Evolutionary conservation across 2,329 filamentous ascomycete genomes (phyloP), one percentile per base, ranked within the genome.

Genomic region (Cryphonectria parasitica): DNA sequence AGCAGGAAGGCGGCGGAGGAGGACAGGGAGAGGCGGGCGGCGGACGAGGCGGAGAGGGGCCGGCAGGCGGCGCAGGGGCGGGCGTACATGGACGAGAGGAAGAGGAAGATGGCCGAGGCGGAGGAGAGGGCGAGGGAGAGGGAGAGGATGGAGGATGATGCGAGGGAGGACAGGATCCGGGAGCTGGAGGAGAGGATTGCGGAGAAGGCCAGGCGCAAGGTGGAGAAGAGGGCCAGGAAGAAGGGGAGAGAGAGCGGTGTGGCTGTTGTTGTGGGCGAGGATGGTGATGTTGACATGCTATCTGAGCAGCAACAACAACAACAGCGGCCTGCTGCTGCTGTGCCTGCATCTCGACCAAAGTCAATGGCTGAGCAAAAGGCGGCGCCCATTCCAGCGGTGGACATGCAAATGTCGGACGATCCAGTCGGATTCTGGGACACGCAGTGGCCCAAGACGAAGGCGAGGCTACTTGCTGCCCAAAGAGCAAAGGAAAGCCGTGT

Each of bases 1-100:
- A 84, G 89, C 66, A 90, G 89, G 77, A 82, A 88, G 60, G 83
- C 88, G 72, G 86, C 86, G 81, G 86, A 84, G 54, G 71, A 64
- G 39, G 67, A 68, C 17, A 62, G 36, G 41, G 70, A 52, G 22
- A 28, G 69, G 64, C 25, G 56, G 25, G 68, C 66, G 36, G 67
- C 68, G 2, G 74, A 76, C 49, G 80, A 81, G 70, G 73, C 76
- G 49, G 78, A 78, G 73, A 71, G 75, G 19, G 75, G 80, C 13
- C 76, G 77, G 31, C 79, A 81, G 76, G 79, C 77, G 1, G 81
- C 78, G 2, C 77, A 76, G 68, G 77, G 79, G 19, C 75, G 78
- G 56, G 73, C 68, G 13, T 76, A 75, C 31, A 72, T 80, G 67
- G 81, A 86, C 78, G 82, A 83, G 74, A 77, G 80, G 70, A 80